These are phyloP conservation scores for Nannochloris sp. DNA, from an alignment of 139 green algal genomes.

Conservation along the genomic window DNA sequence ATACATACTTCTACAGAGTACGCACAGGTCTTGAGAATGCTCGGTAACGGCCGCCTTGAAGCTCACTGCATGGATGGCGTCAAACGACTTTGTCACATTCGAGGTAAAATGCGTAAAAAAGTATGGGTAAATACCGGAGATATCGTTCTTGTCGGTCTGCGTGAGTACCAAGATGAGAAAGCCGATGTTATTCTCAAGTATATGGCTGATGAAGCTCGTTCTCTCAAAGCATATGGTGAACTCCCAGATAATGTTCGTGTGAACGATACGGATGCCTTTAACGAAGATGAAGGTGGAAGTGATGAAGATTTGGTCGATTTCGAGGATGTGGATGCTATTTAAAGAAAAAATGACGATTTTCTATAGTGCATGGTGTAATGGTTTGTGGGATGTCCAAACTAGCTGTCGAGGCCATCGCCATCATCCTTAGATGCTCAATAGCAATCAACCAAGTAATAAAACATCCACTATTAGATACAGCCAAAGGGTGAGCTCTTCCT, in stretches of 20 bases:
- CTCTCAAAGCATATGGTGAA: constrained; percentile 95
- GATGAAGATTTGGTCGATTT: constrained; percentile 81
- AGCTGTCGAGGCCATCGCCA: too few relatives aligned
- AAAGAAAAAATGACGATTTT: neutral
- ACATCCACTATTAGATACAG: too few relatives aligned
- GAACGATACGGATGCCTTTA: constrained; percentile 58
- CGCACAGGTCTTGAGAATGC: constrained; percentile 94
- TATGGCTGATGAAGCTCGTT: constrained; percentile 87
- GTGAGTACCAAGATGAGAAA: constrained; percentile 99
- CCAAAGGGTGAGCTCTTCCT: too few relatives aligned
- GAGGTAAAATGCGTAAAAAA: constrained; percentile 99
- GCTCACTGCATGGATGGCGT: constrained; percentile 96
- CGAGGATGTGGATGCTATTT: constrained; percentile 63
- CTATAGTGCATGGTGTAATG: too few relatives aligned
- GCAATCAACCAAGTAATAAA: too few relatives aligned
- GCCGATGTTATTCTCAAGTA: constrained; percentile 99
- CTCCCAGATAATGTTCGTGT: constrained; percentile 89
- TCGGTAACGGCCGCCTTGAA: constrained; percentile 96
- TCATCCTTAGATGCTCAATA: too few relatives aligned
- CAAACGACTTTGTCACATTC: constrained; percentile 98
- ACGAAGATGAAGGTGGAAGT: constrained; percentile 49
- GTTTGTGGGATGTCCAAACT: too few relatives aligned
- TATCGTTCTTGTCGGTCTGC: constrained; percentile 93
- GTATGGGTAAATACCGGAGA: constrained; percentile 91
- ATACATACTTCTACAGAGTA: constrained; percentile 52